Evolutionary conservation across 352 stramenopile species (phyloP).

Genomic region (Paralagenidium karlingii): DNA sequence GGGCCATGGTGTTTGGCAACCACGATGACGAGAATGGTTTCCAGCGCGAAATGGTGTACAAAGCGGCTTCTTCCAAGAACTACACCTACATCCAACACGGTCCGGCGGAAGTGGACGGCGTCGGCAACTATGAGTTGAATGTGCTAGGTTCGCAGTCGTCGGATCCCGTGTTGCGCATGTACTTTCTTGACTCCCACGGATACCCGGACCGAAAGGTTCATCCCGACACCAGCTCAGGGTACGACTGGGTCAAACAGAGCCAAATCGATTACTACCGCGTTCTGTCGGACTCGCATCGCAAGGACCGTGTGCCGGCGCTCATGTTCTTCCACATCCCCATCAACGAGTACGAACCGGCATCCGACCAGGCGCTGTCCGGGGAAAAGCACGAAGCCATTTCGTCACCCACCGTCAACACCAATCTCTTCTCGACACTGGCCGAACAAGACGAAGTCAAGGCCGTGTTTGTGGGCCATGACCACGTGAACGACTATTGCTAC

Average conservation of each 20-base stretch:
- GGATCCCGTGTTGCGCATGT: conserved; percentile 39
- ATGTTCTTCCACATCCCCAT: too few relatives aligned
- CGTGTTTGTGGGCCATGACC: conserved; percentile 8
- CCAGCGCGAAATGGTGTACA: conserved; percentile 21
- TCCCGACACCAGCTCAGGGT: too few relatives aligned
- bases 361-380: conserved; percentile 8
- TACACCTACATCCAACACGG: conserved; percentile 36
- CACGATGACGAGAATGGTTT: conserved; percentile 44
- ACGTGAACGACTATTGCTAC: conserved; percentile 10
- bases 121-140: conserved; percentile 52
- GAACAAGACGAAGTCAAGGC: conserved; percentile 8
- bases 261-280: background rate
- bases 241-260: conserved; percentile 1
- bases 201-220: conserved; percentile 16
- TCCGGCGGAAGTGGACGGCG: conserved; percentile 24
- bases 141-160: conserved; percentile 15
- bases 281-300: background rate
- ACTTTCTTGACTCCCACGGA: conserved; percentile 47
- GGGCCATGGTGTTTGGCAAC: conserved; percentile 47
- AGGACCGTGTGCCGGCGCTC: conserved; percentile 2
- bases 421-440: background rate
- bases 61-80: conserved; percentile 15
- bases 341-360: conserved; percentile 7
- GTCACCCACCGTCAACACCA: background rate
- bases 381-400: background rate